phyloP scores from a whole-genome alignment of 805 yeast genomes.

The Wickerhamomyces subpelliculosus region DNA sequence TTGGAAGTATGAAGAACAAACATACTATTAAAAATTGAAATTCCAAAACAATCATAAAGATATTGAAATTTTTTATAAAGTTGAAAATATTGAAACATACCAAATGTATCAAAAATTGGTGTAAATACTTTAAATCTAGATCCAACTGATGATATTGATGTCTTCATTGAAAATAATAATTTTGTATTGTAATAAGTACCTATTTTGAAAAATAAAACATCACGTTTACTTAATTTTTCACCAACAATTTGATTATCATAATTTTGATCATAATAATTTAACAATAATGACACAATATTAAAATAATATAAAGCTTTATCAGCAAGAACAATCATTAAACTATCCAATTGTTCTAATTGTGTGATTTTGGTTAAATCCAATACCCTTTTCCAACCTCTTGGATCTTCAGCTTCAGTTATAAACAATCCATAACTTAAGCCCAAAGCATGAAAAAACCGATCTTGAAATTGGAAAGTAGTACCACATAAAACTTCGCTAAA shows the following conservation, averaged over 20 bases:
- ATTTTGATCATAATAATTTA: conserved; percentile 43
- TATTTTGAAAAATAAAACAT: conserved; percentile 55
- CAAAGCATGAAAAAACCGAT: conserved; percentile 39
- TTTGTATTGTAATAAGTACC: conserved; percentile 63
- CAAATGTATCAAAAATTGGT: conserved; percentile 48
- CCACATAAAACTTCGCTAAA: conserved; percentile 37
- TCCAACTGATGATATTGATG: conserved; percentile 32
- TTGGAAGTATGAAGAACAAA: conserved; percentile 60
- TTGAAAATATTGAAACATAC: conserved; percentile 35
- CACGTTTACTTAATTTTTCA: conserved; percentile 41
- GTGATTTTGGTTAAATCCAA: conserved; percentile 44
- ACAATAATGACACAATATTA: conserved; percentile 52
- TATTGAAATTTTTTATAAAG: conserved; percentile 41
- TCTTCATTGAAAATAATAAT: conserved; percentile 50
- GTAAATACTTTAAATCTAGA: conserved; percentile 49
- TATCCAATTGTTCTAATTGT: conserved; percentile 54
- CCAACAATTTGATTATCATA: conserved; percentile 36
- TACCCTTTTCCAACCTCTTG: conserved; percentile 52
- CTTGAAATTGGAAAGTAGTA: conserved; percentile 38
- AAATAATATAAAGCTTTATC: conserved; percentile 55
- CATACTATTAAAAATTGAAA: conserved; percentile 58
- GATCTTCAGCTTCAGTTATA: conserved; percentile 26
- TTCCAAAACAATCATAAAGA: conserved; percentile 50
- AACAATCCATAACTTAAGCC: conserved; percentile 65
- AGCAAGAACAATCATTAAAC: conserved; percentile 50